Base-by-base conservation (phyloP, 257 asterid species). In the Nicotiana undulata region DNA sequence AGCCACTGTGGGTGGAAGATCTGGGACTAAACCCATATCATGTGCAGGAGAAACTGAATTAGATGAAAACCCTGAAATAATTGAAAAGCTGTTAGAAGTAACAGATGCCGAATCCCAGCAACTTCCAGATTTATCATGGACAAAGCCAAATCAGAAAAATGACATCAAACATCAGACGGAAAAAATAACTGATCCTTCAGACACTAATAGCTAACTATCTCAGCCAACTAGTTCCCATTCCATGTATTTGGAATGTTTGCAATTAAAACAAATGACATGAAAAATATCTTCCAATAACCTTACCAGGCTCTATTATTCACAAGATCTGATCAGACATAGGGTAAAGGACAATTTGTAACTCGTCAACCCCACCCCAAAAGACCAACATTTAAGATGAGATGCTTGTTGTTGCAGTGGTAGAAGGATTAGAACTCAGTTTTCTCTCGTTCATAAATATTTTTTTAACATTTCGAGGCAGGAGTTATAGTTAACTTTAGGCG, bases 1-100 rank as follows among this genome's bases (percentile, higher is more conserved):
- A 52, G 91, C 93, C 46, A 90, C 89, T 1, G 96, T 93, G 20
- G 94, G 79, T 76, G 97, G 91, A 63, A 89, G 3, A 28, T 90
- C 90, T 26, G 93, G 29, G 29, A 59, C 31, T 59, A 59, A 83
- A 87, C 58, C 29, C 84, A 87, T 44, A 81, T 32, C 34, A 88
- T 87, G 85, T n/a, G 89, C 86, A 26, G 89, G 88, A 37, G 89
- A 80, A 74, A 86, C 86, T 31, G 89, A 70, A 67, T 81, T 85
- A 28, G 94, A 85, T 17, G 97, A 82, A 81, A 90, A 87, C 63
- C 98, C 98, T 94, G 88, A 24, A 81, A 67, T 29, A 81, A 49
- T 81, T 58, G 74, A 40, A 32, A 49, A 75, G 79, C 11, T 18
- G 32, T 60, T 79, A 4, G 18, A 81, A 51, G 60, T 28, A 55